Conservation (phyloP, 164 flowering plant genomes). For the Hamamelis virginiana region DNA sequence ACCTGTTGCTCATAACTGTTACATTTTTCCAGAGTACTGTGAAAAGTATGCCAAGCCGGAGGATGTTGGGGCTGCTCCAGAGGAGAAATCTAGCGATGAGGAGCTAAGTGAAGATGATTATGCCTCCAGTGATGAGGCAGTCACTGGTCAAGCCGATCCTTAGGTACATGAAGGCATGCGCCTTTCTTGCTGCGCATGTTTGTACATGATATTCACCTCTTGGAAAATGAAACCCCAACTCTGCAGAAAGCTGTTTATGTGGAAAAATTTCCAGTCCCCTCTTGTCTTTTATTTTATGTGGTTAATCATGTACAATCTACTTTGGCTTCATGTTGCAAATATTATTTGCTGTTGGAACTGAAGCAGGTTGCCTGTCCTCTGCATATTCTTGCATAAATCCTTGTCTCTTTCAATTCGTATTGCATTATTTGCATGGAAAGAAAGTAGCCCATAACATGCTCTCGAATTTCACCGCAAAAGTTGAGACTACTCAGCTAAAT, state of each 20-base stretch:
- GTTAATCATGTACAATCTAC: constrained; percentile 22
- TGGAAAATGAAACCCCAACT: constrained; percentile 11
- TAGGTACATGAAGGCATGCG: constrained; percentile 9
- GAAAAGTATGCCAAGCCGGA: constrained; percentile 58
- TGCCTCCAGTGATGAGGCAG: constrained; percentile 43
- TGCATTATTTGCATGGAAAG: no score
- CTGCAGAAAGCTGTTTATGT: neutral
- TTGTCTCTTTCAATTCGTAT: no score
- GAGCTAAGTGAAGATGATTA: constrained; percentile 47
- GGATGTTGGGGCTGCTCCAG: constrained; percentile 32
- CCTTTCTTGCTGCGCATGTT: neutral
- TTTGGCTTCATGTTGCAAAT: constrained; percentile 13
- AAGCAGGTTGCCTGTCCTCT: neutral
- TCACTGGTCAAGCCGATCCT: constrained; percentile 40
- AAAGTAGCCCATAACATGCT: no score
- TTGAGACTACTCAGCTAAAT: no score
- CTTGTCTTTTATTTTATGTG: constrained; percentile 15
- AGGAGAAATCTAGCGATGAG: constrained; percentile 47
- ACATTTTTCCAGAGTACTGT: constrained; percentile 41
- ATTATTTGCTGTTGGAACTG: constrained; percentile 13
- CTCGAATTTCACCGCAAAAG: no score
- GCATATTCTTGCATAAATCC: neutral
- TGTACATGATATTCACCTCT: constrained; percentile 24
- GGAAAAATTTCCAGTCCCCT: constrained; percentile 17
- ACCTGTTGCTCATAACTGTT: neutral